These are phyloP conservation scores for Phaffia tasmanica DNA, from an alignment of 768 basidiomycete species.

Conservation along the genomic window DNA sequence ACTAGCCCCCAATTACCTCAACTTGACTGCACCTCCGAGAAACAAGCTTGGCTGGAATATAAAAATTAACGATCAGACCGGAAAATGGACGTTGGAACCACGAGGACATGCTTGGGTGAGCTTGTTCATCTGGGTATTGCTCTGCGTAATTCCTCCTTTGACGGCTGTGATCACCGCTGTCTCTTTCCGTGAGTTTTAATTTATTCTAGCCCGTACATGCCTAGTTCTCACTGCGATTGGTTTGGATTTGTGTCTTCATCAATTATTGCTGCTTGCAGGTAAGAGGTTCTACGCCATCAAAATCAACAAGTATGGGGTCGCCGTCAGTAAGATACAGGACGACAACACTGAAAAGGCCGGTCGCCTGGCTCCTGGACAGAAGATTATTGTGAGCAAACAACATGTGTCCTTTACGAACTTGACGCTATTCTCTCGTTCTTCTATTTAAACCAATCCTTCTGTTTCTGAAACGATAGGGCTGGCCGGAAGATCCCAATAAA, in stretches of 20 bases:
- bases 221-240: not conserved
- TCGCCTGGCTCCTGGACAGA: conserved; percentile 32
- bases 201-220: no score
- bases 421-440: no score
- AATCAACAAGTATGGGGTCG: conserved; percentile 53
- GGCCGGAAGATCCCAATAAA: conserved; percentile 56
- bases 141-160: conserved; percentile 68
- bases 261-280: conserved; percentile 38
- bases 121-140: conserved; percentile 73
- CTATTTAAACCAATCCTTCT: no score
- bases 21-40: conserved; percentile 78
- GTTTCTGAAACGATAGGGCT: no score
- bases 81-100: conserved; percentile 68
- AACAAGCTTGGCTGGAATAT: conserved; percentile 73
- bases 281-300: conserved; percentile 94
- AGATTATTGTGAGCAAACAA: conserved; percentile 73
- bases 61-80: conserved; percentile 60
- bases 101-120: conserved; percentile 71
- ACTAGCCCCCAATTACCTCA: conserved; percentile 64
- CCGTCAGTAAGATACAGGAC: conserved; percentile 16
- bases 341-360: conserved; percentile 21
- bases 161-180: conserved; percentile 70
- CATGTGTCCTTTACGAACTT: not conserved
- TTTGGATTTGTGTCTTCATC: not conserved
- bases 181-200: conserved; percentile 48